A percentile compares a stretch with the other conserved stretches of the same genome.
Conservation (phyloP, 345 rosid genomes). For the Salix suchowensis region DNA sequence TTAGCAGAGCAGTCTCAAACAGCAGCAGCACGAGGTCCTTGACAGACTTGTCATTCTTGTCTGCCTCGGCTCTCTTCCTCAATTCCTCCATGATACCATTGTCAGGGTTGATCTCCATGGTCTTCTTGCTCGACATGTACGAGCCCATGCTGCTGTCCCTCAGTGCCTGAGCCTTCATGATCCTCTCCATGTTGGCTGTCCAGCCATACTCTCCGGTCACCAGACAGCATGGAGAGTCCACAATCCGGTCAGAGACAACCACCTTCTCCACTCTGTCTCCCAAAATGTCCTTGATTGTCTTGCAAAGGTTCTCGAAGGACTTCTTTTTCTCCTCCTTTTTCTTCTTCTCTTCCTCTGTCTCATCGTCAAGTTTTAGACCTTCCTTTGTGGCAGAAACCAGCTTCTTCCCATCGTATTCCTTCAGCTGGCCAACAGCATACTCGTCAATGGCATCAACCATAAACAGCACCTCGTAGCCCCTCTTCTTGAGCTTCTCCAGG, state of each 20-base stretch:
- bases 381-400: slow-evolving; percentile 82
- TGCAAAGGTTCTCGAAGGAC: slow-evolving; percentile 77
- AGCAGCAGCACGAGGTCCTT: slow-evolving; percentile 74
- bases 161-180: slow-evolving; percentile 86
- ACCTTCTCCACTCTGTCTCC: slow-evolving; percentile 83
- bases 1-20: slow-evolving; percentile 72
- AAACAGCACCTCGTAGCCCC: slow-evolving; percentile 75
- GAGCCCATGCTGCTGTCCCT: slow-evolving; percentile 89
- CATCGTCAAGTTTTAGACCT: slow-evolving; percentile 74
- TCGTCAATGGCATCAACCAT: slow-evolving; percentile 95
- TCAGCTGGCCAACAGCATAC: slow-evolving; percentile 73
- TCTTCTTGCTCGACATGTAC: slow-evolving; percentile 91
- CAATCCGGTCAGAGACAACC: slow-evolving; percentile 74
- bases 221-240: slow-evolving; percentile 81
- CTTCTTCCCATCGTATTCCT: slow-evolving; percentile 81
- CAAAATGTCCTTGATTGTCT: slow-evolving; percentile 66
- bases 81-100: slow-evolving; percentile 89
- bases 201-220: slow-evolving; percentile 90
- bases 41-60: slow-evolving; percentile 80
- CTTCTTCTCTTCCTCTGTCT: slow-evolving; percentile 75
- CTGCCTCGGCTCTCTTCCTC: slow-evolving; percentile 73
- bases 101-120: slow-evolving; percentile 84
- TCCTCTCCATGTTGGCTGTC: slow-evolving; percentile 92
- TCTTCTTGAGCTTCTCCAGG: slow-evolving; percentile 77
- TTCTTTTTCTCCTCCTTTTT: slow-evolving; percentile 66